A percentile compares a stretch with the other conserved stretches of the same genome.
Conservation (phyloP, 2,329 filamentous ascomycete species). For the Elsinoe perseae region DNA sequence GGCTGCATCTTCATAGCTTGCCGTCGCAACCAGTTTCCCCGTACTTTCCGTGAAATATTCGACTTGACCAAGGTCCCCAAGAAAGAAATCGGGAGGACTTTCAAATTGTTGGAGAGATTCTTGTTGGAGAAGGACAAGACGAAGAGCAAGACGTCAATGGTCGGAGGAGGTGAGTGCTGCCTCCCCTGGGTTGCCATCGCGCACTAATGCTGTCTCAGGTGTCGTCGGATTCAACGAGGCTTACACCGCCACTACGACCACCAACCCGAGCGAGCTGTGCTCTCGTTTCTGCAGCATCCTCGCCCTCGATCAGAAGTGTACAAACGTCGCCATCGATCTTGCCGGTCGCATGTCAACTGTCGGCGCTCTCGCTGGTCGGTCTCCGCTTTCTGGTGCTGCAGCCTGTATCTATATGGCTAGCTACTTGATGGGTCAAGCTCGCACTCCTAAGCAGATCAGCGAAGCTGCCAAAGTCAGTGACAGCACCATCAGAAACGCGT, state of each 20-base stretch:
- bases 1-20: slow-evolving; percentile 97
- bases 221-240: slow-evolving; percentile 23
- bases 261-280: slow-evolving; percentile 52
- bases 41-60: slow-evolving; percentile 92
- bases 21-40: slow-evolving; percentile 75
- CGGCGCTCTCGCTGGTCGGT: slow-evolving; percentile 80
- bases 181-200: neutral
- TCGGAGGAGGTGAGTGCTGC: slow-evolving; percentile 43
- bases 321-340: slow-evolving; percentile 70
- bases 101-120: slow-evolving; percentile 87
- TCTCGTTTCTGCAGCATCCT: slow-evolving; percentile 84
- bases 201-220: slow-evolving; percentile 19
- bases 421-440: slow-evolving; percentile 71
- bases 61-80: slow-evolving; percentile 88
- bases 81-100: slow-evolving; percentile 94
- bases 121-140: slow-evolving; percentile 64
- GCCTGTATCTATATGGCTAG: slow-evolving; percentile 97
- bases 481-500: slow-evolving; percentile 91
- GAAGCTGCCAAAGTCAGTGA: slow-evolving; percentile 83
- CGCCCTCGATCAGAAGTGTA: slow-evolving; percentile 64
- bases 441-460: slow-evolving; percentile 80
- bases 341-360: slow-evolving; percentile 69
- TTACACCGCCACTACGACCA: slow-evolving; percentile 21
- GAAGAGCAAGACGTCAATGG: slow-evolving; percentile 30
- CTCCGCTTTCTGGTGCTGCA: slow-evolving; percentile 85